A percentile compares a stretch with the other conserved stretches of the same genome.
phyloP scores from a whole-genome alignment of 192 early-diverging fungal genomes.

The Funneliformis mosseae region DNA sequence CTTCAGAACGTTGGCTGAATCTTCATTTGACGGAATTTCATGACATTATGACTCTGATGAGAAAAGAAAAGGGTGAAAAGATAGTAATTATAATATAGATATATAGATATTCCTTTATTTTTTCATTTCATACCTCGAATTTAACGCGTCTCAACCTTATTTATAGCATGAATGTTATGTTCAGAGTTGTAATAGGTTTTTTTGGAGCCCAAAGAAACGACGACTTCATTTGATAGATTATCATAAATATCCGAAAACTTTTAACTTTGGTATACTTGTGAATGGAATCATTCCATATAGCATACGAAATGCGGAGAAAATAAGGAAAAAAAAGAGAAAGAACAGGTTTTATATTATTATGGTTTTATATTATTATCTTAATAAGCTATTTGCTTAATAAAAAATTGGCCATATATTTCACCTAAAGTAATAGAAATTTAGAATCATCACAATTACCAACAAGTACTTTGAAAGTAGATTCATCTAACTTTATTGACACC shows the following conservation, averaged over 20 bases:
- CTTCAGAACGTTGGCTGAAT: slow-evolving; percentile 48
- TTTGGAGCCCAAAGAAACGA: slow-evolving; percentile 42
- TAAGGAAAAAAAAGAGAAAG: slow-evolving; percentile 13
- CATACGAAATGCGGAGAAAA: background rate
- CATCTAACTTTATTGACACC: background rate
- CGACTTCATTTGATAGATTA: slow-evolving; percentile 56
- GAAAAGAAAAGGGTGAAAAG: slow-evolving; percentile 52
- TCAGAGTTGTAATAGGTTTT: slow-evolving; percentile 48
- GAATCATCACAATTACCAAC: background rate
- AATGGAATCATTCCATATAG: slow-evolving; percentile 45
- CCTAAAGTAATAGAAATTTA: background rate
- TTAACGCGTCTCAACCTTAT: background rate
- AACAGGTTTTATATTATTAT: background rate
- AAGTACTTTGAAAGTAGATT: background rate
- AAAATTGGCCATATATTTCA: background rate
- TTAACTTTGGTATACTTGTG: slow-evolving; percentile 50
- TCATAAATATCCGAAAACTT: slow-evolving; percentile 53
- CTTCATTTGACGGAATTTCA: slow-evolving; percentile 56
- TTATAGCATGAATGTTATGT: slow-evolving; percentile 57
- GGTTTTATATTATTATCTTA: too few species aligned
- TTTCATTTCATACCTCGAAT: background rate
- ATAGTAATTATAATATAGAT: slow-evolving; percentile 47
- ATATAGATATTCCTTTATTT: background rate
- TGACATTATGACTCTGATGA: slow-evolving; percentile 47
- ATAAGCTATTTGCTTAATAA: background rate